Evolutionary conservation across 2,329 filamentous ascomycete species (phyloP).

Genomic region (Phialemoniopsis sp.): DNA sequence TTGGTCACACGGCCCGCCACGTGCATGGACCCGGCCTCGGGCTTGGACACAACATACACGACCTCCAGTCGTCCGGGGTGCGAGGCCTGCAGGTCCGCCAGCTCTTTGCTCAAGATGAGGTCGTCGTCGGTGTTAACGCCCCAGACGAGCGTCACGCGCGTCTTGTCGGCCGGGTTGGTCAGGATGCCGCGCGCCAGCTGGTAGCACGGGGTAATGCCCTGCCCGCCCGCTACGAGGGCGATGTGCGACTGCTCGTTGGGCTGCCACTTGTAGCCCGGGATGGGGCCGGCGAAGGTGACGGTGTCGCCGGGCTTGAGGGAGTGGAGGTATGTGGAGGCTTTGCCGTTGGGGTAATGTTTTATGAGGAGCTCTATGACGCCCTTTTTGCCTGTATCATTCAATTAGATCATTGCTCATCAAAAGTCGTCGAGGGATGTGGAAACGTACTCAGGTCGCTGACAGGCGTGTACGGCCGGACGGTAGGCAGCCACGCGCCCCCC

Average conservation of each 20-base stretch:
- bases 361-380: conserved; percentile 62
- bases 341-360: conserved; percentile 64
- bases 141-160: conserved; percentile 60
- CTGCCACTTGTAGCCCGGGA: conserved; percentile 52
- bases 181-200: conserved; percentile 60
- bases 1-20: conserved; percentile 55
- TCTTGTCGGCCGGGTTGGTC: conserved; percentile 56
- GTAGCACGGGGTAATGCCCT: conserved; percentile 68
- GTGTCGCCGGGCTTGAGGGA: conserved; percentile 57
- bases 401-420: background rate
- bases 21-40: conserved; percentile 31
- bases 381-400: conserved; percentile 36
- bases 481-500: conserved; percentile 51
- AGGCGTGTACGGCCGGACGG: conserved; percentile 64
- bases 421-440: background rate
- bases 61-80: conserved; percentile 53
- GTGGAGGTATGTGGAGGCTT: conserved; percentile 63
- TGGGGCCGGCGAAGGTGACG: conserved; percentile 48
- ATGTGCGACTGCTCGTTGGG: conserved; percentile 45
- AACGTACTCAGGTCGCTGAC: conserved; percentile 45
- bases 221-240: conserved; percentile 66
- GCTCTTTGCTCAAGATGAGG: conserved; percentile 51
- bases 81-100: conserved; percentile 42
- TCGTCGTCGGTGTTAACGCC: conserved; percentile 64
- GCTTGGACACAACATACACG: conserved; percentile 52